Evolutionary conservation across 2,329 filamentous ascomycete genomes (phyloP), one percentile per base, ranked within the genome.

Genomic region (Capronia coronata): DNA sequence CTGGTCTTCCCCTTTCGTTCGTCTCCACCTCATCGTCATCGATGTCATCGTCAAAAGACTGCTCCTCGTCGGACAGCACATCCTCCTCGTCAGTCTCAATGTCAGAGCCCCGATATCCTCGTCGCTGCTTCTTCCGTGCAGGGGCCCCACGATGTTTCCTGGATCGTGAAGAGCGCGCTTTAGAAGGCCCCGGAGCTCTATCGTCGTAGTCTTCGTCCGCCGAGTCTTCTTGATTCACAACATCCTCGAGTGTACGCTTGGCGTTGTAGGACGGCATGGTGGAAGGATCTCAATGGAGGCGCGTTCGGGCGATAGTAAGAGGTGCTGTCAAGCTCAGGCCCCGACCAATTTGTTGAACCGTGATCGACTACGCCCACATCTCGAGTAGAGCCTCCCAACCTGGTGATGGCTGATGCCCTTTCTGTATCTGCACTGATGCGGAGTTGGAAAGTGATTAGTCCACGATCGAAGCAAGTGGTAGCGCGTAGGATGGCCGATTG

Each of bases 1-100:
- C 73, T 38, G 74, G 71, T 41, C 77, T 70, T 29, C 80, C 80
- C 43, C 77, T 75, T 14, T 76, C 75, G 59, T 80, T 81, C 50
- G 74, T 69, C 59, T 78, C 75, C 1, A 73, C 66, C 6, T 59
- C 52, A 25, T 70, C 68, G 2, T 70, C 67, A 41, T 69, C 64
- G 7, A 19, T 56, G 14, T 76, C 73, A 50, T 71, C 71, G 53
- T 71, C 71, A 52, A 67, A 68, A 5, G 67, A 66, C 7, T 70
- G 54, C 13, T 72, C 71, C 8, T 69, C 70, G 43, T 67, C 68
- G 2, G 68, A 70, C 19, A 71, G 68, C 5, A 65, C 51, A 16
- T 68, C 65, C 41, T 67, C 65, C 14, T 68, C 67, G 49, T 76
- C 72, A 50, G 75, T 76, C 59, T 74, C 72, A 52, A 71, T 62